A percentile compares a stretch with the other conserved stretches of the same genome.
Conservation (phyloP, 768 basidiomycete genomes). For the Leccinellum albellum region DNA sequence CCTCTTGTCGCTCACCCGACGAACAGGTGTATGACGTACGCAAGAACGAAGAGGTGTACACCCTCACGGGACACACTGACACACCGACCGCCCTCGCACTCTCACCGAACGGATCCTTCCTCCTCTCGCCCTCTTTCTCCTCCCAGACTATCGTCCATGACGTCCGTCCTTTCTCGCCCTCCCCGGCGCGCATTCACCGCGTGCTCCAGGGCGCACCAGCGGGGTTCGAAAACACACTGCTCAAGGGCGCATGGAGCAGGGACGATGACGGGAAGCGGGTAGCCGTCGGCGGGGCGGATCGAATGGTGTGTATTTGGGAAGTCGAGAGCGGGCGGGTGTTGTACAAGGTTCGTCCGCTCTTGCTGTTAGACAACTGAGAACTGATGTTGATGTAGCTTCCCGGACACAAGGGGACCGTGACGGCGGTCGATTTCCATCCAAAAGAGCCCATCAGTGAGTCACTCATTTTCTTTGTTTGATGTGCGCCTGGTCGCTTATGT, state of each 20-base stretch:
- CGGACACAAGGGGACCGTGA: slow-evolving; percentile 95
- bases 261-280: slow-evolving; percentile 78
- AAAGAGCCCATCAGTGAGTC: slow-evolving; percentile 88
- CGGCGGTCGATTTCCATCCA: slow-evolving; percentile 93
- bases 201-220: slow-evolving; percentile 81
- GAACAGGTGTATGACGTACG: slow-evolving; percentile 83
- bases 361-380: background rate
- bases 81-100: slow-evolving; percentile 91
- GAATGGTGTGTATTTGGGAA: slow-evolving; percentile 85
- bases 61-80: slow-evolving; percentile 82
- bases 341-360: slow-evolving; percentile 62
- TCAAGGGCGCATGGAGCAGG: slow-evolving; percentile 85
- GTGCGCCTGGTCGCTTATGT: slow-evolving; percentile 5
- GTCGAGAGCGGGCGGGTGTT: slow-evolving; percentile 70
- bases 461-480: background rate
- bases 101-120: slow-evolving; percentile 82
- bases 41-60: slow-evolving; percentile 76
- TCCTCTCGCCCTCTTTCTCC: slow-evolving; percentile 89
- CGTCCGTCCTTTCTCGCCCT: slow-evolving; percentile 89
- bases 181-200: slow-evolving; percentile 77
- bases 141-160: slow-evolving; percentile 89
- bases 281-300: slow-evolving; percentile 87
- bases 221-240: slow-evolving; percentile 86
- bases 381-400: slow-evolving; percentile 59
- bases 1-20: no score